These are phyloP conservation scores for Fusarium buharicum DNA, from an alignment of 2,329 filamentous ascomycete species.

Conservation along the genomic window DNA sequence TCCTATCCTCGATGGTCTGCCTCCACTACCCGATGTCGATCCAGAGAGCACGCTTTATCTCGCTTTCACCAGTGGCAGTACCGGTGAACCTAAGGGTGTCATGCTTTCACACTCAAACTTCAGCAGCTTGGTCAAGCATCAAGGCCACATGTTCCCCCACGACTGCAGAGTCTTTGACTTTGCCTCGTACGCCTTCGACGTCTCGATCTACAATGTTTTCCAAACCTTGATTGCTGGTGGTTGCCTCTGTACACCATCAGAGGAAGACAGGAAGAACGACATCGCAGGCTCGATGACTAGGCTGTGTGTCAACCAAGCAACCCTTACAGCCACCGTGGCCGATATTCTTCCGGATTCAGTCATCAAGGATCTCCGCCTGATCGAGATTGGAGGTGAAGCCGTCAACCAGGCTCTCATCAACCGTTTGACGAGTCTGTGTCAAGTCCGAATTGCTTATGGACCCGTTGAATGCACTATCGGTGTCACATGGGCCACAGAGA, in stretches of 20 bases:
- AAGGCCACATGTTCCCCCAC: background rate
- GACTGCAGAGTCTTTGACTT: slow-evolving; percentile 3
- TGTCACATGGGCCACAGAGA: background rate
- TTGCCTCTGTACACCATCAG: slow-evolving; percentile 5
- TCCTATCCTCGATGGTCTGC: no score
- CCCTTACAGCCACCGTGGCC: background rate
- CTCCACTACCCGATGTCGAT: background rate
- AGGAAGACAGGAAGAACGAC: background rate
- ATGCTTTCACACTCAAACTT: background rate
- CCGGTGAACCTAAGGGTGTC: slow-evolving; percentile 3
- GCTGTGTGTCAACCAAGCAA: background rate
- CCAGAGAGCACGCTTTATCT: background rate
- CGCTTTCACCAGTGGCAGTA: background rate
- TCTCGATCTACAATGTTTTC: background rate
- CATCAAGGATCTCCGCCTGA: background rate
- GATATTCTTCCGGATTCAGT: background rate
- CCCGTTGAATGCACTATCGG: background rate
- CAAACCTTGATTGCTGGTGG: background rate
- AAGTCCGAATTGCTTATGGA: background rate
- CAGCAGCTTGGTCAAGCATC: background rate
- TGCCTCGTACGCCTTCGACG: slow-evolving; percentile 7
- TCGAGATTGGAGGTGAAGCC: background rate
- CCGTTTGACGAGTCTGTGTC: background rate
- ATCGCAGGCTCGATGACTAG: background rate
- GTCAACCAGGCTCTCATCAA: background rate